Base-by-base conservation (phyloP, 768 basidiomycete genomes). In the Leucocoprinus leucothites region DNA sequence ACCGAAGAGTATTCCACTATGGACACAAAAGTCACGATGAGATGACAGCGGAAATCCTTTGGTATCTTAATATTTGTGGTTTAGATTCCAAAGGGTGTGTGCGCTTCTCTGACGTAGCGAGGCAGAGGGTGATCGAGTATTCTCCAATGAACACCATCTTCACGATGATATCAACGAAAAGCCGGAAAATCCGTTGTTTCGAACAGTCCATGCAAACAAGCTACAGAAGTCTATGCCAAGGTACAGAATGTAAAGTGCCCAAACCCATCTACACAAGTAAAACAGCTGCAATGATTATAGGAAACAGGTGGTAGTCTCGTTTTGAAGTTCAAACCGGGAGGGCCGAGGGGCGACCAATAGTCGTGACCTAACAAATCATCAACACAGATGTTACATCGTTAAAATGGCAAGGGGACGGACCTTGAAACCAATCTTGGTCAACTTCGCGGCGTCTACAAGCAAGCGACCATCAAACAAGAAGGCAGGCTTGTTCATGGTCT, bases 381-480 rank as follows among this genome's bases (percentile, higher is more conserved):
- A 53, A 34, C 18, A 28, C 9, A 22, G n/a, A n/a, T n/a, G n/a
- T n/a, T n/a, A n/a, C 21, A n/a, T 3, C 26, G 19, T 19, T 13
- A 8, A 46, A 6, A 31, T 19, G 18, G 13, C n/a, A 35, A 28
- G 16, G 6, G 26, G 42, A 70, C 78, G 9, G 18, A 89, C 89
- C 71, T 83, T 90, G 85, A 98, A 98, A 36, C 96, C 96, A 65
- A 98, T 97, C 65, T 82, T 69, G 63, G 81, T 82, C 59, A 98
- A 77, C 69, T 83, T 81, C 48, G 85, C 84, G 9, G 82, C 84
- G 66, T 98, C 90, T 42, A 98, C 79, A 64, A 98, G 79, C 58
- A 97, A 75, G 28, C 94, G 83, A 3, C 94, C 94, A 67, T 98
- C 96, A 65, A 98, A 98, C 60, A 99, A 81, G 66, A 97, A 98